Conservation (phyloP, 2,329 filamentous ascomycete species). For the Verticillium nonalfalfae region DNA sequence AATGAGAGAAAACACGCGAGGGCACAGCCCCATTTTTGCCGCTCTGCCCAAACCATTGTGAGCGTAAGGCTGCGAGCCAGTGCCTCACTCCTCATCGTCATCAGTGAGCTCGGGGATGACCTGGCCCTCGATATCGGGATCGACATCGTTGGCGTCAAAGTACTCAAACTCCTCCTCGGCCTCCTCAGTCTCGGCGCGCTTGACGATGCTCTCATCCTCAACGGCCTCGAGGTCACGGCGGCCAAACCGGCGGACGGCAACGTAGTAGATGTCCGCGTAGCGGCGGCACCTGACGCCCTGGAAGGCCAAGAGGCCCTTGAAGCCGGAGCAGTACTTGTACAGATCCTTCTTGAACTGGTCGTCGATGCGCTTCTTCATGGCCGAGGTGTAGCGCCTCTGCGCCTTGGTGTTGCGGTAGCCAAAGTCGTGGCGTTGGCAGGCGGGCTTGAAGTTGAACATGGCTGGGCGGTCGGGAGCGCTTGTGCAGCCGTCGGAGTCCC, state of each 20-base stretch:
- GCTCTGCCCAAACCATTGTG: neutral
- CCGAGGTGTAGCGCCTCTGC: constrained; percentile 26
- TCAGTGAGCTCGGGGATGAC: neutral
- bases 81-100: neutral
- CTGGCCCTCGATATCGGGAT: neutral
- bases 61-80: too few species aligned
- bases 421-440: constrained; percentile 18
- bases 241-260: constrained; percentile 13
- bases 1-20: too few species aligned
- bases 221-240: constrained; percentile 2
- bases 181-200: neutral
- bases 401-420: constrained; percentile 23
- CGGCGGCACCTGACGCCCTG: constrained; percentile 5
- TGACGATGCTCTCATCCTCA: neutral
- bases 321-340: constrained; percentile 10
- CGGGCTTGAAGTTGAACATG: neutral
- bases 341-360: constrained; percentile 29
- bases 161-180: neutral
- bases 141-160: neutral
- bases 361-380: constrained; percentile 28
- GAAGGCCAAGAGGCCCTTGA: neutral
- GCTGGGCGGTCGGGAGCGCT: neutral
- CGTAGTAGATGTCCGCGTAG: constrained; percentile 15
- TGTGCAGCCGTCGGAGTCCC: constrained; percentile 17
- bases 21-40: too few species aligned